Evolutionary conservation across 2,329 filamentous ascomycete species (phyloP), one percentile per base, ranked within the genome.

Genomic region (Cytospora mali): DNA sequence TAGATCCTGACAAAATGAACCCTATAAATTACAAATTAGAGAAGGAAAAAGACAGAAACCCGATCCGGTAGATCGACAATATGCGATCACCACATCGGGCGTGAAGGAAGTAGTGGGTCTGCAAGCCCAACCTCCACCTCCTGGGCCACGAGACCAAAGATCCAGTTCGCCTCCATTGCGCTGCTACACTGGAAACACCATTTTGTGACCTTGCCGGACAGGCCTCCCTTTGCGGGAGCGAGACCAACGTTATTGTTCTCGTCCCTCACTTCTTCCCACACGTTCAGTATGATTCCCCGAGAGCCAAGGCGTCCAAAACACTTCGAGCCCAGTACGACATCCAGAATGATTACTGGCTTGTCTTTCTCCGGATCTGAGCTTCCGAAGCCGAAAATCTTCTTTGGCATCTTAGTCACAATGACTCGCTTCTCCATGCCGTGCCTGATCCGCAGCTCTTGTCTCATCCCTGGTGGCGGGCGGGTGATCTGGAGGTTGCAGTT

Each of bases 241-340:
- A 78, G 74, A 28, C 83, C 84, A 13, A 81, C 78, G 48, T 81
- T 79, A 27, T 85, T 84, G 27, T 85, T 80, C 66, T 84, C 84
- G 66, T 88, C 84, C 55, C 87, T 87, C 68, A 89, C 79, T 67
- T 92, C 88, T 73, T 95, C 90, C 87, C 92, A 95, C 39, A 97
- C 89, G 67, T 90, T 93, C 61, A 96, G 88, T 1, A 95, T 91
- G 70, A 97, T 94, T 53, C 93, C 93, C 35, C 91, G 90, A 68
- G 90, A 86, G 6, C 92, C 93, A 64, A 97, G 86, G 21, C 91
- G 81, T 68, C 93, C 90, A 76, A 97, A 96, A 71, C 91, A 93
- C 62, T 87, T 90, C 72, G 93, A 92, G 13, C 90, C 90, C 1
- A 97, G 80, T 54, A 93, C 93, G 1, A 91, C 92, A 74, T 98